Conservation (phyloP, 345 rosid genomes). For the Aquilaria malaccensis region DNA sequence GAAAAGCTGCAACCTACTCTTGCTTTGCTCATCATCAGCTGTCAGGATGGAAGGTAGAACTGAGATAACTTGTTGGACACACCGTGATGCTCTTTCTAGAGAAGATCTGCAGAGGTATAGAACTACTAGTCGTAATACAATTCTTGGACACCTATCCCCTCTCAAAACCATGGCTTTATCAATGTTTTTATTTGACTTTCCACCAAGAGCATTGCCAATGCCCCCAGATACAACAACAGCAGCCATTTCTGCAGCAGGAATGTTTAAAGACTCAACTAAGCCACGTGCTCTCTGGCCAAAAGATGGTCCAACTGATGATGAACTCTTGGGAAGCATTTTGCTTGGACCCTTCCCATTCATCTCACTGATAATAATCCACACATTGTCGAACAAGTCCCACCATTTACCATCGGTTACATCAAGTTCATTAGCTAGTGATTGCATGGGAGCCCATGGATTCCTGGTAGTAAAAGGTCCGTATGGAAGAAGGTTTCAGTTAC, state of each 20-base stretch:
- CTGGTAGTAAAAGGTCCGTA: conserved; percentile 25
- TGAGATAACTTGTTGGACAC: conserved; percentile 76
- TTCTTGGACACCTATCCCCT: conserved; percentile 89
- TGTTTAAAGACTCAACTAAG: conserved; percentile 87
- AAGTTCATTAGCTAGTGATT: conserved; percentile 34
- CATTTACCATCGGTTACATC: conserved; percentile 45
- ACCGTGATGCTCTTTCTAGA: conserved; percentile 77
- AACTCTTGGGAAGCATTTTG: conserved; percentile 46
- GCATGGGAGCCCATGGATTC: conserved; percentile 31
- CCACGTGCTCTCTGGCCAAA: conserved; percentile 97
- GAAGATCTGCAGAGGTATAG: conserved; percentile 77
- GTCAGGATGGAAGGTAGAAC: conserved; percentile 72
- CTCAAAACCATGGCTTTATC: conserved; percentile 96
- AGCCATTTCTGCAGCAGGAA: conserved; percentile 99
- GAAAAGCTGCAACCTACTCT: conserved; percentile 80
- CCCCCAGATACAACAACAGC: conserved; percentile 98
- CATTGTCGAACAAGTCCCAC: conserved; percentile 86
- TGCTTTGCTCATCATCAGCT: conserved; percentile 89
- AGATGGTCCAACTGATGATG: conserved; percentile 58
- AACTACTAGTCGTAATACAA: conserved; percentile 75
- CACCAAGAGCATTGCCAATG: conserved; percentile 80
- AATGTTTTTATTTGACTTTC: conserved; percentile 62
- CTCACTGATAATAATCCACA: conserved; percentile 77
- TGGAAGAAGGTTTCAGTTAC: conserved; percentile 2
- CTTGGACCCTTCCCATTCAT: conserved; percentile 82